Evolutionary conservation across 345 rosid species (phyloP).

Genomic region (Populus alba): DNA sequence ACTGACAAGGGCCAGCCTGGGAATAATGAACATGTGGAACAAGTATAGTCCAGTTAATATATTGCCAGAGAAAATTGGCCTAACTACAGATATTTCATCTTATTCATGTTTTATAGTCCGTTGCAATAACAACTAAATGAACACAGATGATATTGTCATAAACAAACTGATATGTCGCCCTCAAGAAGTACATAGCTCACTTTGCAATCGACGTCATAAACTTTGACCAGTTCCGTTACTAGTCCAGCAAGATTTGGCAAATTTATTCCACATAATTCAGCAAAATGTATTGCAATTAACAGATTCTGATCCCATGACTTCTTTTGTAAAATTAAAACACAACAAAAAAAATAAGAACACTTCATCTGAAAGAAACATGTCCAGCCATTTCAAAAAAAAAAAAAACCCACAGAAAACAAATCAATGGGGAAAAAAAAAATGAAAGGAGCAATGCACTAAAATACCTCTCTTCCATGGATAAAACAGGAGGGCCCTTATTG

Average conservation of each 20-base stretch:
- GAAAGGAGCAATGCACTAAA: background rate
- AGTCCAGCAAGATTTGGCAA: background rate
- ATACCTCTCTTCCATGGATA: constrained; percentile 86
- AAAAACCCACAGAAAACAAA: background rate
- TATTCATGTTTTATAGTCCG: background rate
- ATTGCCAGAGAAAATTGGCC: background rate
- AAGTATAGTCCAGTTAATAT: background rate
- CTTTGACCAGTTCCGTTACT: background rate
- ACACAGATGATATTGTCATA: background rate
- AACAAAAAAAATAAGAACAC: no score
- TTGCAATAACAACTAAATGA: background rate
- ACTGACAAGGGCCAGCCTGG: constrained; percentile 76
- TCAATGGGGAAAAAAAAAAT: background rate
- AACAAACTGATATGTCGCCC: background rate
- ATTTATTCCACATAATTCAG: background rate
- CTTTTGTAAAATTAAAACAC: no score
- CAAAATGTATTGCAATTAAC: background rate
- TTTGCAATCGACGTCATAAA: background rate
- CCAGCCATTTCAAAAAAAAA: background rate
- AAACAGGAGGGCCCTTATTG: constrained; percentile 90
- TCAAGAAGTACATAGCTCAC: background rate
- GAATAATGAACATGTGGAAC: background rate
- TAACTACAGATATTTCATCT: background rate
- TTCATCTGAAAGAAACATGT: background rate
- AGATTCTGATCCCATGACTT: no score